phyloP scores from a whole-genome alignment of 2,329 filamentous ascomycete species.

The Apiospora arundinis region DNA sequence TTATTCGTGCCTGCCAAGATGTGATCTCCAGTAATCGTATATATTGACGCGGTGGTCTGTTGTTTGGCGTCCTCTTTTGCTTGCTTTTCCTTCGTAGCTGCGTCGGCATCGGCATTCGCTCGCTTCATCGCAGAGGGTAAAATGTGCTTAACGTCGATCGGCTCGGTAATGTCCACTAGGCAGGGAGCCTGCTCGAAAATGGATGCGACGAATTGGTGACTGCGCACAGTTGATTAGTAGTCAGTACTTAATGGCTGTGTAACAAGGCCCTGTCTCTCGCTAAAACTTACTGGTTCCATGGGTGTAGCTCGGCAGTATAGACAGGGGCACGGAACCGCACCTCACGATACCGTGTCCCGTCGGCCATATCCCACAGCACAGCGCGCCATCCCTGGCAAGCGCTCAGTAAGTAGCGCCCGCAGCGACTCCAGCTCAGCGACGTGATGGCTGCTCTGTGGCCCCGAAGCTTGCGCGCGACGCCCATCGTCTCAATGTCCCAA shows the following conservation, averaged over 20 bases:
- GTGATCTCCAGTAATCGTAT: slow-evolving; percentile 83
- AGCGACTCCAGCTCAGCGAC: slow-evolving; percentile 92
- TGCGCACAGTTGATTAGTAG: slow-evolving; percentile 40
- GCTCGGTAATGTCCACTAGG: slow-evolving; percentile 78
- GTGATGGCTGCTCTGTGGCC: slow-evolving; percentile 95
- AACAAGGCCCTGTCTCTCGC: background rate
- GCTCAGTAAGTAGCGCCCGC: slow-evolving; percentile 89
- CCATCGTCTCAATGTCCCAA: slow-evolving; percentile 97
- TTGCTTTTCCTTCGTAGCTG: slow-evolving; percentile 78
- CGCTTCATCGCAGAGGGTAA: slow-evolving; percentile 85
- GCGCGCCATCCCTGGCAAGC: slow-evolving; percentile 97
- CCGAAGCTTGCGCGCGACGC: slow-evolving; percentile 90
- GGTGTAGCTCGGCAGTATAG: slow-evolving; percentile 95
- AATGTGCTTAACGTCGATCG: slow-evolving; percentile 74
- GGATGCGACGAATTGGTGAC: slow-evolving; percentile 85
- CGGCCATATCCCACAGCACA: slow-evolving; percentile 88
- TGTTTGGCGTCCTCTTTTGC: slow-evolving; percentile 92
- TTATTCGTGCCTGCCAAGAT: slow-evolving; percentile 94
- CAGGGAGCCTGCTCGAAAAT: slow-evolving; percentile 93
- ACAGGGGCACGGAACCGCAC: slow-evolving; percentile 92
- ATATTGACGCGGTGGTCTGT: slow-evolving; percentile 91
- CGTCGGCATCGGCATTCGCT: slow-evolving; percentile 71
- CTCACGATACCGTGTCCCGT: slow-evolving; percentile 74
- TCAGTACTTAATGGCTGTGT: background rate
- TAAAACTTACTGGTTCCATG: slow-evolving; percentile 78